phyloP scores from a whole-genome alignment of 1,284 basidiomycete genomes.

The Ceratobasidium sp. region DNA sequence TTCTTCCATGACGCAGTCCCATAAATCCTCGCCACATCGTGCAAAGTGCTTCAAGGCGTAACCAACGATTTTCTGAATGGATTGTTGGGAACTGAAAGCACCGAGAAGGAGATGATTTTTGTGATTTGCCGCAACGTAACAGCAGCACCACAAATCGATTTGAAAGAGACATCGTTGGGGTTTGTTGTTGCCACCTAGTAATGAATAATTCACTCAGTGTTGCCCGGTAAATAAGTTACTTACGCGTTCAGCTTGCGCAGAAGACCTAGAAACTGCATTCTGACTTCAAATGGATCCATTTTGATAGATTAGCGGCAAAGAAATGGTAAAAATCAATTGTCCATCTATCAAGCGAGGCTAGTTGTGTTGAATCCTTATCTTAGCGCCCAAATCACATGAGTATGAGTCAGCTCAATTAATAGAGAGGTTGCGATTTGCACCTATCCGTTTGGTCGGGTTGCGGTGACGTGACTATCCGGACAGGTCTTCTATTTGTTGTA shows the following conservation, averaged over 20 bases:
- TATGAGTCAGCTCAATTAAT: too few species aligned
- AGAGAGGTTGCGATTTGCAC: too few species aligned
- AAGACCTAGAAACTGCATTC: constrained; percentile 82
- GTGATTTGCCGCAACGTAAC: background rate
- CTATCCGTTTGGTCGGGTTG: too few species aligned
- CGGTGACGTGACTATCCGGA: too few species aligned
- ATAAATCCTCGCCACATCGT: constrained; percentile 87
- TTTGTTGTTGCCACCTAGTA: constrained; percentile 9
- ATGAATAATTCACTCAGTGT: constrained; percentile 45
- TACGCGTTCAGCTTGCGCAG: constrained; percentile 81
- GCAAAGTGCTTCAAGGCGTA: constrained; percentile 88
- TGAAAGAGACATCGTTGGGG: background rate
- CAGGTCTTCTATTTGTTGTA: too few species aligned
- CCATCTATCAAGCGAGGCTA: too few species aligned
- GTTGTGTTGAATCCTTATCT: too few species aligned
- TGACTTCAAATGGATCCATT: constrained; percentile 92
- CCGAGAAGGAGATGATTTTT: background rate
- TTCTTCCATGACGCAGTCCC: constrained; percentile 94
- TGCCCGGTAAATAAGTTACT: constrained; percentile 55
- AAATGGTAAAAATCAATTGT: too few species aligned
- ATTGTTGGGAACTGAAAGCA: constrained; percentile 65
- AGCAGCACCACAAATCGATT: background rate
- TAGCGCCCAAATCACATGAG: too few species aligned
- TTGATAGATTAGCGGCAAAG: background rate
- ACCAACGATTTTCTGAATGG: constrained; percentile 88